Conservation (phyloP, 1,284 basidiomycete species). For the Ceratobasidium sp. region DNA sequence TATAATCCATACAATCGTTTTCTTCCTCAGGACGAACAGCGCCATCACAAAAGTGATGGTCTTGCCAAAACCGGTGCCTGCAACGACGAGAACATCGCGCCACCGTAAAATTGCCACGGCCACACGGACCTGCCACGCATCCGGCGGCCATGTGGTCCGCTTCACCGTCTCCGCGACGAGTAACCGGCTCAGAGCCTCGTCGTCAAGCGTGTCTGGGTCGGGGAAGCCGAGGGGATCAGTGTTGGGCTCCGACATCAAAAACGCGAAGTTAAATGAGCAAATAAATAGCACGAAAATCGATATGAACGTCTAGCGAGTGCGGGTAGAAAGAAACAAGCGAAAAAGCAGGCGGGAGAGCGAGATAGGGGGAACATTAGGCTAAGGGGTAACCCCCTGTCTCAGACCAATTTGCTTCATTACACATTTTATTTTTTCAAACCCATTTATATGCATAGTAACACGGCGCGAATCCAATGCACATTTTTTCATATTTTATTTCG, state of each 20-base stretch:
- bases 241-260: neutral
- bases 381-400: neutral
- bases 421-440: neutral
- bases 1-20: conserved; percentile 13
- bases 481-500: neutral
- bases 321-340: neutral
- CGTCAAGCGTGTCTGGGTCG: neutral
- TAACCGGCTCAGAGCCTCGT: neutral
- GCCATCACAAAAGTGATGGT: conserved; percentile 4
- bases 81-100: neutral
- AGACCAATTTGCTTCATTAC: neutral
- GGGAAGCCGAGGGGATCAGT: neutral
- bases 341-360: neutral
- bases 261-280: neutral
- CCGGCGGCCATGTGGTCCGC: neutral
- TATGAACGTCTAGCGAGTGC: neutral
- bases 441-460: neutral
- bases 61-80: conserved; percentile 20
- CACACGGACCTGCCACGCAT: neutral
- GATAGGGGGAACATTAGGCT: neutral
- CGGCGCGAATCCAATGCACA: neutral
- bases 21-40: neutral
- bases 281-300: neutral
- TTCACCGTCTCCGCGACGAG: neutral
- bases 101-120: neutral